These are phyloP conservation scores for Russula vinacea DNA, from an alignment of 768 basidiomycete genomes.

Conservation along the genomic window DNA sequence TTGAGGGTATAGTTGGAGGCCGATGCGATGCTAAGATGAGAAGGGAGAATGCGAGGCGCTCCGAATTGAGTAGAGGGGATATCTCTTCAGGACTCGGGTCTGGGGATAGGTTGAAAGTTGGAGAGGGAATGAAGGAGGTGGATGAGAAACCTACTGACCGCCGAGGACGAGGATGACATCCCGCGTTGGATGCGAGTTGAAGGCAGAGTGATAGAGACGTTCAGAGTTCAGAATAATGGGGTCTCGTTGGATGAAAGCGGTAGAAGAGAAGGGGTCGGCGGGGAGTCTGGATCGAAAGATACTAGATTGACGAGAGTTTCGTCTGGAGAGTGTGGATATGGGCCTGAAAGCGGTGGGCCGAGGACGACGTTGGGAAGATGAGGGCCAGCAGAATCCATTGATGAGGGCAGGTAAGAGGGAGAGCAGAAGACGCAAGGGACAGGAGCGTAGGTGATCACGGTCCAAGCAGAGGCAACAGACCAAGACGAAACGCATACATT, in stretches of 20 bases:
- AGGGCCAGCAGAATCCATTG: not conserved
- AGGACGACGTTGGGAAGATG: slow-evolving; percentile 1
- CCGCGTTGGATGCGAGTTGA: slow-evolving; percentile 31
- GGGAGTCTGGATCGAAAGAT: slow-evolving; percentile 39
- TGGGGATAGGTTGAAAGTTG: not conserved
- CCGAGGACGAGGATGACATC: slow-evolving; percentile 42
- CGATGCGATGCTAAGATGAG: slow-evolving; percentile 41
- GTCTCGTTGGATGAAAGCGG: slow-evolving; percentile 31
- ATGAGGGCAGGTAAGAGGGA: not conserved
- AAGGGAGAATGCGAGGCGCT: slow-evolving; percentile 39
- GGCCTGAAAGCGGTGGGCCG: not conserved
- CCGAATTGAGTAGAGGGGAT: slow-evolving; percentile 37
- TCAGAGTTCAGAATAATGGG: slow-evolving; percentile 35
- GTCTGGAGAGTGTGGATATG: not conserved
- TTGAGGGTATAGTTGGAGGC: slow-evolving; percentile 35
- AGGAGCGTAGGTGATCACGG: too few species aligned
- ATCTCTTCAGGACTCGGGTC: slow-evolving; percentile 34
- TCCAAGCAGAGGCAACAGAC: not conserved
- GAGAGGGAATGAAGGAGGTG: not conserved
- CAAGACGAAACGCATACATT: not conserved
- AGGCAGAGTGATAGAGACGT: slow-evolving; percentile 28
- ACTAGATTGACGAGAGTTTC: slow-evolving; percentile 32
- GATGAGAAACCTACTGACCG: slow-evolving; percentile 33
- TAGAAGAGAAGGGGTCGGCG: slow-evolving; percentile 37
- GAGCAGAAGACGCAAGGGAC: not conserved